A percentile compares a stretch with the other conserved stretches of the same genome.
phyloP scores from a whole-genome alignment of 2,329 filamentous ascomycete genomes.

The Pseudocercospora crystallina region DNA sequence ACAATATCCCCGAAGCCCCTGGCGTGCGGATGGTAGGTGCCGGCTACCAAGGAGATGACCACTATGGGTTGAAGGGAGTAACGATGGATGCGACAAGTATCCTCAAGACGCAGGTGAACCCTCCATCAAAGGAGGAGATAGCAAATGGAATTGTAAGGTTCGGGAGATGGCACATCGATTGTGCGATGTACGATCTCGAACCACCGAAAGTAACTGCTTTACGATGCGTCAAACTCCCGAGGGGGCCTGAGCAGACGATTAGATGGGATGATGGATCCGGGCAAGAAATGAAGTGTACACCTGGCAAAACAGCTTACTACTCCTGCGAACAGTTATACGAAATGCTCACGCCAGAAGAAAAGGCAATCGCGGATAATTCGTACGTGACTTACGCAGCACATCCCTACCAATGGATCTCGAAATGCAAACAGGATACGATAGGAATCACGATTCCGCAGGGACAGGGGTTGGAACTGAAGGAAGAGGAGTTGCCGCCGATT shows the following conservation, averaged over 20 bases:
- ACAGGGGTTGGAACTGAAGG: neutral
- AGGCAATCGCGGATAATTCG: neutral
- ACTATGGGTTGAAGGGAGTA: constrained; percentile 2
- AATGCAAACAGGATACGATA: neutral
- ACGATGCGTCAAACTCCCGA: neutral
- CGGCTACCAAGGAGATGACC: constrained; percentile 3
- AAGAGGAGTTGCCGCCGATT: neutral
- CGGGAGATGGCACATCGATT: constrained; percentile 5
- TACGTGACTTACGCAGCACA: neutral
- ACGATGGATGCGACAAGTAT: constrained; percentile 3
- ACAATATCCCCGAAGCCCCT: constrained; percentile 3
- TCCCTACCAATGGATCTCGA: constrained; percentile 1
- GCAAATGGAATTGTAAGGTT: neutral
- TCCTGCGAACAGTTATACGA: constrained; percentile 1
- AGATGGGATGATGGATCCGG: constrained; percentile 1
- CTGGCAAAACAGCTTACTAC: constrained; percentile 1
- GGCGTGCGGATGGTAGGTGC: constrained; percentile 3
- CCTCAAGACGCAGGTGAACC: constrained; percentile 2
- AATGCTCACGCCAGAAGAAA: constrained; percentile 1
- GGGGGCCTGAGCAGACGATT: neutral
- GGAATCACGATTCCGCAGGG: constrained; percentile 3
- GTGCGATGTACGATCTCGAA: constrained; percentile 6
- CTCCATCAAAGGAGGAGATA: neutral
- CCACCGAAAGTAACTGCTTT: constrained; percentile 3
- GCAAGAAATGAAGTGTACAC: neutral